These are phyloP conservation scores for Cudoniella acicularis DNA, from an alignment of 495 filamentous ascomycete species.

Conservation along the genomic window DNA sequence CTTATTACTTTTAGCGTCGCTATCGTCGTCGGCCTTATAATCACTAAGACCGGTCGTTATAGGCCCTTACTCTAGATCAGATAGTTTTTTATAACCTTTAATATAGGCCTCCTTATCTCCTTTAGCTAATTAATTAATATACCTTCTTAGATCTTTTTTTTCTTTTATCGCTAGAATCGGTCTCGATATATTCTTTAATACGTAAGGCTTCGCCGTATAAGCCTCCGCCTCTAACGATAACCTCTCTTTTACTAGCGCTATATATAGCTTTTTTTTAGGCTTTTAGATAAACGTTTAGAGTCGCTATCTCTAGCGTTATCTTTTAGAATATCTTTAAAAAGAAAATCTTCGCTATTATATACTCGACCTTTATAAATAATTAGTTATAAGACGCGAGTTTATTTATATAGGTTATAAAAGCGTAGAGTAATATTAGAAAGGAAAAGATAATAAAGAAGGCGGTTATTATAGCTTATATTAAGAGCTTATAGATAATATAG, in stretches of 20 bases:
- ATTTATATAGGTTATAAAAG: constrained; percentile 55
- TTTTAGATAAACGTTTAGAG: constrained; percentile 47
- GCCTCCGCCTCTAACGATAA: constrained; percentile 39
- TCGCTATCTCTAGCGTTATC: constrained; percentile 49
- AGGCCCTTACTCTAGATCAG: constrained; percentile 46
- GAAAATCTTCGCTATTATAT: constrained; percentile 39
- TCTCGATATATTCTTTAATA: constrained; percentile 48
- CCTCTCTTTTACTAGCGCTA: constrained; percentile 53
- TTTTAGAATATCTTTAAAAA: constrained; percentile 58
- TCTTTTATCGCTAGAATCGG: constrained; percentile 48
- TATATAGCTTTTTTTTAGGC: constrained; percentile 57
- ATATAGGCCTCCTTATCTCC: constrained; percentile 47
- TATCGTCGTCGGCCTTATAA: constrained; percentile 45
- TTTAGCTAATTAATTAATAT: constrained; percentile 43
- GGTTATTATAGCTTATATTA: constrained; percentile 51
- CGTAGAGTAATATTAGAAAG: constrained; percentile 38
- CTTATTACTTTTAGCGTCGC: constrained; percentile 55
- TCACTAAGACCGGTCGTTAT: constrained; percentile 41
- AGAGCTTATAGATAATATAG: constrained; percentile 56
- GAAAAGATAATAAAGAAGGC: constrained; percentile 32
- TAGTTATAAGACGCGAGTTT: constrained; percentile 54
- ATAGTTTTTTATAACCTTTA: constrained; percentile 45
- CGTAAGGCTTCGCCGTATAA: constrained; percentile 46
- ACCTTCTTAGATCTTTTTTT: constrained; percentile 47
- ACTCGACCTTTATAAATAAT: constrained; percentile 38